Conservation (phyloP, 1,139 yeast genomes). For the Yamadazyma epiphylla region DNA sequence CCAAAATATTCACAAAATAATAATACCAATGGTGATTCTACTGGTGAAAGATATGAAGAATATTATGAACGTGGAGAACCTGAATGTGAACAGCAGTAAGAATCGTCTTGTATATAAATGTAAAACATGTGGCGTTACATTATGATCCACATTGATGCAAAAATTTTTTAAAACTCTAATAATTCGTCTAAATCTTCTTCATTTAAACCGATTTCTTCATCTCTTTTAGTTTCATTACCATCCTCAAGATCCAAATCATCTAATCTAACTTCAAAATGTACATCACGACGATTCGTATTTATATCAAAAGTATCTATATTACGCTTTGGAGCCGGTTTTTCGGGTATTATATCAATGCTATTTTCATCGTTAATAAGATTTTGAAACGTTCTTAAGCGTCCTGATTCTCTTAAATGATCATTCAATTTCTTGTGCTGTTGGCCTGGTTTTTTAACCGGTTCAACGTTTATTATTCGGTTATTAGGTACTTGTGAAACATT, state of each 20-base stretch:
- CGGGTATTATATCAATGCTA: conserved; percentile 37
- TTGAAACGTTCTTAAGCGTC: conserved; percentile 13
- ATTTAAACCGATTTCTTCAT: conserved; percentile 27
- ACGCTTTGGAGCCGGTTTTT: conserved; percentile 4
- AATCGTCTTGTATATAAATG: too few relatives aligned
- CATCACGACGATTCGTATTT: conserved; percentile 1
- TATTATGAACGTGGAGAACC: background rate
- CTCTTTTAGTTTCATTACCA: conserved; percentile 5
- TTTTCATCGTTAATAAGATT: conserved; percentile 25
- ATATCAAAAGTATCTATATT: conserved; percentile 1
- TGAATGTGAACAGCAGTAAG: background rate
- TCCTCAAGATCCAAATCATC: conserved; percentile 13
- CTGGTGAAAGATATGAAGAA: background rate
- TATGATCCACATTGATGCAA: too few relatives aligned
- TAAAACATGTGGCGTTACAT: too few relatives aligned
- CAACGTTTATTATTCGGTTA: conserved; percentile 21
- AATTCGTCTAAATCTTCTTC: conserved; percentile 34
- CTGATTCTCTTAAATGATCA: conserved; percentile 7
- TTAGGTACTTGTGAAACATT: conserved; percentile 15
- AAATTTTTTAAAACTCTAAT: conserved; percentile 34
- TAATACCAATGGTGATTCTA: background rate
- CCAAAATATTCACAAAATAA: background rate
- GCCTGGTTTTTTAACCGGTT: conserved; percentile 27
- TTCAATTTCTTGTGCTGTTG: conserved; percentile 7
- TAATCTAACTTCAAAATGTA: conserved; percentile 8